Percentiles rank a stretch among this genome's conserved stretches.
phyloP scores from a whole-genome alignment of 257 asterid genomes.

The Henckelia pumila region DNA sequence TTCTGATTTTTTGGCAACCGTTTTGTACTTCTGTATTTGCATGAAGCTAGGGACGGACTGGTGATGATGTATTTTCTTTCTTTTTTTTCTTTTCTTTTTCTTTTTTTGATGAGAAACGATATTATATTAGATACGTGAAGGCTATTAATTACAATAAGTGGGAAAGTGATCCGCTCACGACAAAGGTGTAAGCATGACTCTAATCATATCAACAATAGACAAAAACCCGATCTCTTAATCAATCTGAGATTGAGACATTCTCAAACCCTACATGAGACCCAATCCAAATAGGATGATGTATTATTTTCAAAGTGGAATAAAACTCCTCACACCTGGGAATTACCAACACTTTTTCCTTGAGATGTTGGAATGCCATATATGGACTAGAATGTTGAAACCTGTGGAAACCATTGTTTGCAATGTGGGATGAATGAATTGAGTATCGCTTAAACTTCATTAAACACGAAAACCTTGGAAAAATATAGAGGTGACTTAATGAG shows the following conservation, averaged over 20 bases:
- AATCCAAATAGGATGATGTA: no score
- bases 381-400: neutral
- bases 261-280: no score
- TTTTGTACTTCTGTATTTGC: neutral
- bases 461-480: slow-evolving; percentile 4
- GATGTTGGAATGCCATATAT: neutral
- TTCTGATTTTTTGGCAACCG: neutral
- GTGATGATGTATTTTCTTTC: slow-evolving; percentile 12
- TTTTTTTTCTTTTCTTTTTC: no score
- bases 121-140: no score
- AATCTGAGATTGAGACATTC: no score
- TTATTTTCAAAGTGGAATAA: slow-evolving; percentile 7
- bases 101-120: no score
- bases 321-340: neutral
- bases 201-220: no score
- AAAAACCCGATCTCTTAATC: no score
- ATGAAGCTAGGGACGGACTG: slow-evolving; percentile 9
- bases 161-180: no score
- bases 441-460: neutral
- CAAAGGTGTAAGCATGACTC: no score
- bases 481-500: neutral
- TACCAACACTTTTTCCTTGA: slow-evolving; percentile 10
- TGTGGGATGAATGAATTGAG: neutral
- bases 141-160: no score
- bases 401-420: neutral